Percentiles rank a stretch among this genome's conserved stretches.
These are phyloP conservation scores for Plasmodium falciparum DNA, from an alignment of 169 alveolate species.

Conservation along the genomic window DNA sequence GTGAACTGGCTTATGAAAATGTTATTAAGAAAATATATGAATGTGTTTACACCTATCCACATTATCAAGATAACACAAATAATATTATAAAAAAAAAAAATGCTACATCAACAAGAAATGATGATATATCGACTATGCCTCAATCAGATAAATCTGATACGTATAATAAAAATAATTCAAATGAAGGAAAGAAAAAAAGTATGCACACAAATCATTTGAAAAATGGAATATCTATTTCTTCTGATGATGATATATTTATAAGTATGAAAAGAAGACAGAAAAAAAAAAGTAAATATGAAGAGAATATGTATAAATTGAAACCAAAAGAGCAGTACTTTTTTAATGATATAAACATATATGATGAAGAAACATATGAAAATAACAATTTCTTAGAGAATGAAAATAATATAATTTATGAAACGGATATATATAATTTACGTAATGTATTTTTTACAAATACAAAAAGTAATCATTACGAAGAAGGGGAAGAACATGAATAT, in stretches of 20 bases:
- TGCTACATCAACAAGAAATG: neutral
- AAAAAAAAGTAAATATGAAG: constrained; percentile 20
- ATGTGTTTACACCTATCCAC: constrained; percentile 63
- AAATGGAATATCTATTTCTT: neutral
- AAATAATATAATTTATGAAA: constrained; percentile 48
- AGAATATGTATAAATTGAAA: constrained; percentile 6
- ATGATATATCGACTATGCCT: neutral
- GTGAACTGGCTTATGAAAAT: constrained; percentile 67
- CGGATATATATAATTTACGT: constrained; percentile 65
- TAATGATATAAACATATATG: constrained; percentile 56
- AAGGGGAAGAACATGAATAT: neutral
- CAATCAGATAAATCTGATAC: neutral
- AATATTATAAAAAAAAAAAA: neutral
- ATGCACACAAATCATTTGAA: constrained; percentile 1
- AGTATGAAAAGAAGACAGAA: constrained; percentile 57
- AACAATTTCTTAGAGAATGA: constrained; percentile 4
- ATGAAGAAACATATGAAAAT: constrained; percentile 53
- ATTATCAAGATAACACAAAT: constrained; percentile 46
- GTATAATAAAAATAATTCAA: neutral
- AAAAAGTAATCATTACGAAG: neutral
- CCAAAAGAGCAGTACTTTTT: constrained; percentile 73
- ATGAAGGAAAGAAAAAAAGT: constrained; percentile 5
- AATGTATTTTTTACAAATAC: constrained; percentile 33
- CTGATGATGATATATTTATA: constrained; percentile 68
- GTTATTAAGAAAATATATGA: constrained; percentile 63